These are phyloP conservation scores for Artemisia argyi DNA, from an alignment of 129 eudicot genomes.

Conservation along the genomic window DNA sequence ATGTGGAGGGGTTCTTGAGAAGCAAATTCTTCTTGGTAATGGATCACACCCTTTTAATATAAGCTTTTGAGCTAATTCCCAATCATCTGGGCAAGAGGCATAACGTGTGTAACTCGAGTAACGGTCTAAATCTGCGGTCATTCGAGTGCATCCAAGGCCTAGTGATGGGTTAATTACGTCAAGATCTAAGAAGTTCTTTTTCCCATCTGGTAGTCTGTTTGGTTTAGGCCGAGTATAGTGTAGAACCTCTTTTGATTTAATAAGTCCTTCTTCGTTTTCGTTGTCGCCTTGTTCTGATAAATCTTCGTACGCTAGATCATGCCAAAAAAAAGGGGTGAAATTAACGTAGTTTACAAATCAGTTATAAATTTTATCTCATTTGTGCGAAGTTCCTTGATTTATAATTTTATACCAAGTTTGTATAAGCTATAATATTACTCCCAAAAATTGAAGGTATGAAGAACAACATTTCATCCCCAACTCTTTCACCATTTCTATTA, in stretches of 20 bases:
- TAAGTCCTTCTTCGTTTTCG: conserved; percentile 1
- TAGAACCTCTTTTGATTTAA: conserved; percentile 21
- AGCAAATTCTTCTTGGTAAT: conserved; percentile 34
- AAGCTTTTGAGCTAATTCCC: conserved; percentile 39
- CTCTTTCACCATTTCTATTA: too few relatives aligned
- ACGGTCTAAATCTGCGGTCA: conserved; percentile 25
- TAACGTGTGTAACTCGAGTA: conserved; percentile 26
- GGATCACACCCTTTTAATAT: conserved; percentile 34
- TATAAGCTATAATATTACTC: too few relatives aligned
- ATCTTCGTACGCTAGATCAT: conserved; percentile 6
- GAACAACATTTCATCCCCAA: too few relatives aligned
- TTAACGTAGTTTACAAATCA: background rate
- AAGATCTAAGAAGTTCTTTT: conserved; percentile 34
- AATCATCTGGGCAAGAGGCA: conserved; percentile 29
- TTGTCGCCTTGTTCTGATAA: conserved; percentile 11
- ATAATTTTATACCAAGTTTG: too few relatives aligned
- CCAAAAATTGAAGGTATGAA: too few relatives aligned
- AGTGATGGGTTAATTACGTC: conserved; percentile 30
- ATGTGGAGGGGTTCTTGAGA: conserved; percentile 29
- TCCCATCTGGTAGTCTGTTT: conserved; percentile 28
- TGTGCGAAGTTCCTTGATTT: background rate
- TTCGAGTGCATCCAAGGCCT: conserved; percentile 28
- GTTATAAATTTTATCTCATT: background rate
- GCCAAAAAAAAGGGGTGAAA: background rate
- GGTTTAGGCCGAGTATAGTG: conserved; percentile 27